Conservation (phyloP, 176 grass and related monocot genomes). For the Carex kokanica region DNA sequence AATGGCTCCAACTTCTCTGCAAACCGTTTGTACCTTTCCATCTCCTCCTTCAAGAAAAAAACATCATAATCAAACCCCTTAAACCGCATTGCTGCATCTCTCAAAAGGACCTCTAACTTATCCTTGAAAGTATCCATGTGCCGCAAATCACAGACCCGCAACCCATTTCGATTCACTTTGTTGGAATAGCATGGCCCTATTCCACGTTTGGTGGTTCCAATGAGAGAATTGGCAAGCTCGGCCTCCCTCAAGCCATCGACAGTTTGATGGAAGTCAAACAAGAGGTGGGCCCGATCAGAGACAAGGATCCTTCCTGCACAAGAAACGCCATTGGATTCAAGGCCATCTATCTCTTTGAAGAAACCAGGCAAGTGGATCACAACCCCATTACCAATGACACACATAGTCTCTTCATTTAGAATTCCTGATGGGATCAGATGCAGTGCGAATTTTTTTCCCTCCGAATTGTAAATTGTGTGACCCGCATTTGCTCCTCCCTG, state of each 20-base stretch:
- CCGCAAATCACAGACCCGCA: conserved; percentile 65
- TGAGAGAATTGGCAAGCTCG: conserved; percentile 72
- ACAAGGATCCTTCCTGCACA: conserved; percentile 81
- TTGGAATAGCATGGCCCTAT: conserved; percentile 92
- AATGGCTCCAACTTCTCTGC: conserved; percentile 67
- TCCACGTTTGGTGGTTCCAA: conserved; percentile 89
- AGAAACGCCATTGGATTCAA: conserved; percentile 74
- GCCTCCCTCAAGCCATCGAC: conserved; percentile 84
- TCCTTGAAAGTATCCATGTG: conserved; percentile 81
- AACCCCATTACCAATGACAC: conserved; percentile 87
- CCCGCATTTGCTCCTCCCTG: conserved; percentile 95
- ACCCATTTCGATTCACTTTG: conserved; percentile 74
- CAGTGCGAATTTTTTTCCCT: conserved; percentile 83
- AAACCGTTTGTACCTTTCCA: conserved; percentile 79
- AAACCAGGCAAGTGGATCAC: conserved; percentile 93
- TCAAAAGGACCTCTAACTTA: conserved; percentile 63
- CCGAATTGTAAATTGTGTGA: conserved; percentile 97
- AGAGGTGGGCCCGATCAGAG: conserved; percentile 82
- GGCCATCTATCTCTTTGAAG: conserved; percentile 75
- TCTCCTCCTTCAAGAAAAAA: conserved; percentile 62
- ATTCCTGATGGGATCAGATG: conserved; percentile 96
- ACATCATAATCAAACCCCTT: conserved; percentile 62
- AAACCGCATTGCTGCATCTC: conserved; percentile 63
- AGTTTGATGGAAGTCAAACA: conserved; percentile 91
- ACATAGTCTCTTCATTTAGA: conserved; percentile 73